Conservation (phyloP, 805 yeast species). For the Yarrowia bubula region DNA sequence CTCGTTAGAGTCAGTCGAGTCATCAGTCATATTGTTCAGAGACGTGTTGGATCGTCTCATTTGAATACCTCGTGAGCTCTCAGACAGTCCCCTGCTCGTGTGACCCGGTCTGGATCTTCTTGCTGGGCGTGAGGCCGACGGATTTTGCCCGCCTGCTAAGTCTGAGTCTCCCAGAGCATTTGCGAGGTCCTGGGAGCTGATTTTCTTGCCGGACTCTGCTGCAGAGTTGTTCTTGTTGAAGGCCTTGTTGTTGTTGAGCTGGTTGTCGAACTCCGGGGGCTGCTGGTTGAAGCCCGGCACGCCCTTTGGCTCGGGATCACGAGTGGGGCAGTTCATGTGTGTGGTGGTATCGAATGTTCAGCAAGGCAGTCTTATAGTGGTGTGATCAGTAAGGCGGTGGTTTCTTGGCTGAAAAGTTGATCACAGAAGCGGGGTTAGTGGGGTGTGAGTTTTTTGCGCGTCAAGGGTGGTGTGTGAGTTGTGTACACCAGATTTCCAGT, state of each 20-base stretch:
- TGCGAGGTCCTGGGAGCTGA: slow-evolving; percentile 12
- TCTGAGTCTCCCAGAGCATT: slow-evolving; percentile 15
- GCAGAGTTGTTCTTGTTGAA: slow-evolving; percentile 26
- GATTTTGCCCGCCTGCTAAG: background rate
- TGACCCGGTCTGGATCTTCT: background rate
- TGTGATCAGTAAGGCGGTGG: background rate
- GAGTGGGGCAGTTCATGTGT: slow-evolving; percentile 36
- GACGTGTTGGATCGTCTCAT: slow-evolving; percentile 6
- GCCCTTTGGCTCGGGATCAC: slow-evolving; percentile 37
- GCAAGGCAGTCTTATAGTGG: background rate
- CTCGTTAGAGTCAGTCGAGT: slow-evolving; percentile 7
- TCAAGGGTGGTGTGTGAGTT: background rate
- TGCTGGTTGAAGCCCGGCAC: slow-evolving; percentile 34
- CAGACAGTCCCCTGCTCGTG: background rate
- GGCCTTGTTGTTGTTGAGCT: slow-evolving; percentile 31
- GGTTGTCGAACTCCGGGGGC: slow-evolving; percentile 33
- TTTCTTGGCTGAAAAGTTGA: background rate
- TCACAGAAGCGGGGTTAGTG: background rate
- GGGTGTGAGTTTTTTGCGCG: background rate
- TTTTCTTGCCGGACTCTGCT: background rate
- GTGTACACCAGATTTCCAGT: background rate
- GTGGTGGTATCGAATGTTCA: background rate
- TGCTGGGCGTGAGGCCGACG: slow-evolving; percentile 3
- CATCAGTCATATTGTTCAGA: background rate
- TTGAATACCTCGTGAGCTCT: slow-evolving; percentile 7